Percentiles rank a stretch among this genome's conserved stretches.
Evolutionary conservation across 257 asterid genomes (phyloP).

Genomic region (Penstemon barbatus): DNA sequence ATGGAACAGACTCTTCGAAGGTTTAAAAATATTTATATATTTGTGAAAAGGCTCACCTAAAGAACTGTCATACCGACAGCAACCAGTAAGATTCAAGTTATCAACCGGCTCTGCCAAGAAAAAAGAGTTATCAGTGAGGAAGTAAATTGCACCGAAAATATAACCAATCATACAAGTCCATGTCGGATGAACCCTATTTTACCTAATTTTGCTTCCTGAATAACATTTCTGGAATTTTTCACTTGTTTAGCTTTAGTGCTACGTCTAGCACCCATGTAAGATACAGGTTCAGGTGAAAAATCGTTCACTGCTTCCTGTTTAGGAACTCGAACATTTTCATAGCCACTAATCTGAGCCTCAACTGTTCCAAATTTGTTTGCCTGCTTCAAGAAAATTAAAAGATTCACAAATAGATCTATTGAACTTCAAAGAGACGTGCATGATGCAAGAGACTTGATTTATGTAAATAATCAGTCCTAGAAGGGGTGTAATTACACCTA

Average conservation of each 20-base stretch:
- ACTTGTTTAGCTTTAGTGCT: conserved; percentile 34
- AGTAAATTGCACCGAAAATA: conserved; percentile 13
- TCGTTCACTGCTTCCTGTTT: conserved; percentile 31
- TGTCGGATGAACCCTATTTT: conserved; percentile 15
- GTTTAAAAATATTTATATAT: conserved; percentile 8
- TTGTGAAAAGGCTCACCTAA: conserved; percentile 52
- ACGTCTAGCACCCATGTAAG: conserved; percentile 28
- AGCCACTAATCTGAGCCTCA: conserved; percentile 26
- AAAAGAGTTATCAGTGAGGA: conserved; percentile 24
- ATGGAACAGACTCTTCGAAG: background rate
- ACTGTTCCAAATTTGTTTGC: conserved; percentile 27
- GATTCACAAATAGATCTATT: conserved; percentile 3
- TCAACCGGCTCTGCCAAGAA: conserved; percentile 49
- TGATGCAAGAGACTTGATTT: background rate
- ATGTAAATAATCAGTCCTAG: background rate
- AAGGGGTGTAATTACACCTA: background rate
- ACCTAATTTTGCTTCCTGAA: conserved; percentile 49
- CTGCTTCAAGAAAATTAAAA: conserved; percentile 34
- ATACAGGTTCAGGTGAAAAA: conserved; percentile 22
- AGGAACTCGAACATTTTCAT: conserved; percentile 28
- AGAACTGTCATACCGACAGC: conserved; percentile 77
- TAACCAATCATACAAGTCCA: conserved; percentile 9
- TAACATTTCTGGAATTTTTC: conserved; percentile 38
- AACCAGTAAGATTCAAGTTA: conserved; percentile 36
- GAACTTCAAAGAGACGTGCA: conserved; percentile 11